Conservation (phyloP, 371 early-diverging fungal genomes). For the Gilbertella persicaria region DNA sequence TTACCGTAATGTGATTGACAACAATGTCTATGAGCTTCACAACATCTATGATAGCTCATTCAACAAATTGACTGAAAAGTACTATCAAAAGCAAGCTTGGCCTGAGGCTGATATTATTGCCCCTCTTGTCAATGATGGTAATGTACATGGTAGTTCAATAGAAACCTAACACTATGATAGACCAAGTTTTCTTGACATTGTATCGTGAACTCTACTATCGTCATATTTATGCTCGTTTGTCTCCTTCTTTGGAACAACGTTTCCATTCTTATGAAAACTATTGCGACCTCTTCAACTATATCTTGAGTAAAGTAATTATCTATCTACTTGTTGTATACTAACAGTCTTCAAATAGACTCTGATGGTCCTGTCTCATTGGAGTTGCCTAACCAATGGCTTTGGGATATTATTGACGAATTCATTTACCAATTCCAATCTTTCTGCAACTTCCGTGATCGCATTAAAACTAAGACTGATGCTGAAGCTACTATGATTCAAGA, state of each 20-base stretch:
- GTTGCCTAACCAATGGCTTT: constrained; percentile 97
- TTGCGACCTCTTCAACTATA: constrained; percentile 94
- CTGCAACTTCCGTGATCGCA: constrained; percentile 88
- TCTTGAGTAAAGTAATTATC: constrained; percentile 67
- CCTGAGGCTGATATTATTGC: constrained; percentile 88
- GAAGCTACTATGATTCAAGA: constrained; percentile 83
- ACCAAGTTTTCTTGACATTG: constrained; percentile 87
- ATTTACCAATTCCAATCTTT: constrained; percentile 98
- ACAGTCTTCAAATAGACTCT: constrained; percentile 53
- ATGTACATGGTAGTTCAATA: background rate
- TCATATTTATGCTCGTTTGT: constrained; percentile 90
- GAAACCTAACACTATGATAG: constrained; percentile 33
- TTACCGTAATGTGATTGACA: constrained; percentile 76
- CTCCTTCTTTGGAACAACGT: constrained; percentile 87
- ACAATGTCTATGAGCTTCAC: constrained; percentile 84
- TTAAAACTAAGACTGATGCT: constrained; percentile 77
- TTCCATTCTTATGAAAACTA: constrained; percentile 94
- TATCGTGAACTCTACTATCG: constrained; percentile 96
- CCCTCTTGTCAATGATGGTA: constrained; percentile 85
- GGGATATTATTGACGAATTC: constrained; percentile 98
- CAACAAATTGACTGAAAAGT: constrained; percentile 91
- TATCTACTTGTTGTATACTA: constrained; percentile 2
- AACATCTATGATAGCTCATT: constrained; percentile 89
- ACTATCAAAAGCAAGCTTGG: constrained; percentile 88
- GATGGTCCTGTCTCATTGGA: constrained; percentile 84